Evolutionary conservation across 2,329 filamentous ascomycete species (phyloP).

Genomic region (Paraphaeosphaeria sporulosa): DNA sequence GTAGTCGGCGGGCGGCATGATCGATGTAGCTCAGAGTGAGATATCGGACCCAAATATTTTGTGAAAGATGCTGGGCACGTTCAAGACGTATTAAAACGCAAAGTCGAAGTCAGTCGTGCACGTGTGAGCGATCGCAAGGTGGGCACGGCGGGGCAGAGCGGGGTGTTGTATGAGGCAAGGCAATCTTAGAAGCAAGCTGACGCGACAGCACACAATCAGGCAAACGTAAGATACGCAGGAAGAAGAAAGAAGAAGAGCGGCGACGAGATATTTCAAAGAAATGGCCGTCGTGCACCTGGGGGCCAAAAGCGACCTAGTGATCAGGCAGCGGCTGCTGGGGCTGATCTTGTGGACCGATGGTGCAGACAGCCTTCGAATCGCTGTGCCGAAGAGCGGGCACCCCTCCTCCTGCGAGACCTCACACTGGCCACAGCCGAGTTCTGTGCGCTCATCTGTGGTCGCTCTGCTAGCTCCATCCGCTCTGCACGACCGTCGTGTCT

Average conservation of each 20-base stretch:
- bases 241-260: conserved; percentile 22
- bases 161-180: neutral
- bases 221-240: conserved; percentile 20
- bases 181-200: conserved; percentile 7
- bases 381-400: conserved; percentile 14
- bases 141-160: conserved; percentile 9
- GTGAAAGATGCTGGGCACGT: neutral
- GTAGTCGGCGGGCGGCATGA: conserved; percentile 35
- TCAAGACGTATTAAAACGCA: neutral
- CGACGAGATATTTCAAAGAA: conserved; percentile 24
- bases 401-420: conserved; percentile 10
- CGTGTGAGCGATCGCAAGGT: conserved; percentile 3
- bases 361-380: conserved; percentile 15
- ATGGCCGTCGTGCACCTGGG: conserved; percentile 21
- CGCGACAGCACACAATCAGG: conserved; percentile 8
- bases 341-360: conserved; percentile 26
- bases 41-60: neutral
- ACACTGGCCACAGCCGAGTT: conserved; percentile 8
- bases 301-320: conserved; percentile 27
- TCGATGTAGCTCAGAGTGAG: conserved; percentile 3
- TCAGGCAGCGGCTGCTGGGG: conserved; percentile 33
- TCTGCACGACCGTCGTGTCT: neutral
- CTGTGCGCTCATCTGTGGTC: conserved; percentile 17
- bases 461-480: conserved; percentile 8
- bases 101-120: neutral